Evolutionary conservation across 805 yeast genomes (phyloP).

Genomic region (Blastobotrys chiropterorum): DNA sequence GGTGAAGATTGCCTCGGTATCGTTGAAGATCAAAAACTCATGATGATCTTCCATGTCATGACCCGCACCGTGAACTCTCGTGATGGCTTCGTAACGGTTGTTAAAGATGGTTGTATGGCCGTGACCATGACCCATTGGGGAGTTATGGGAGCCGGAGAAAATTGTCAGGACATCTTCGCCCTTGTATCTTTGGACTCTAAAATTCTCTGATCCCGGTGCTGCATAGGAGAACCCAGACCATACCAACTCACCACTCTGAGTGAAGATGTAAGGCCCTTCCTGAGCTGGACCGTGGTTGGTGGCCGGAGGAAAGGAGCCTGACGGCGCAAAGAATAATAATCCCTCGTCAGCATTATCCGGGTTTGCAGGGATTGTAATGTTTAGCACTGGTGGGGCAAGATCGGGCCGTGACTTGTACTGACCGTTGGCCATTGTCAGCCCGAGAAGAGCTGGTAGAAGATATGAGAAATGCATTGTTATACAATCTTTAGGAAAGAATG

Average conservation of each 20-base stretch:
- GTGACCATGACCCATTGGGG: slow-evolving; percentile 14
- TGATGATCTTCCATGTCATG: slow-evolving; percentile 11
- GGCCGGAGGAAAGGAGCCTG: slow-evolving; percentile 11
- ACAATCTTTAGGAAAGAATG: no score
- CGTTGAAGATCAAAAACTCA: slow-evolving; percentile 8
- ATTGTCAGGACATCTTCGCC: slow-evolving; percentile 8
- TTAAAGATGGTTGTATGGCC: slow-evolving; percentile 11
- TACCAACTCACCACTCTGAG: slow-evolving; percentile 11
- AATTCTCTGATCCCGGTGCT: slow-evolving; percentile 9
- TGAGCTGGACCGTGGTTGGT: slow-evolving; percentile 12
- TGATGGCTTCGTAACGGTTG: slow-evolving; percentile 10
- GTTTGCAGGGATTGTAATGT: slow-evolving; percentile 12
- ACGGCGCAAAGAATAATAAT: slow-evolving; percentile 10
- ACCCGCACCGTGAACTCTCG: slow-evolving; percentile 9
- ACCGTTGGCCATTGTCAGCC: slow-evolving; percentile 8
- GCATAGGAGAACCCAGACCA: slow-evolving; percentile 14
- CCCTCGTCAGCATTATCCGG: slow-evolving; percentile 6
- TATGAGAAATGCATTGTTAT: background rate
- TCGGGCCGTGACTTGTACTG: slow-evolving; percentile 13
- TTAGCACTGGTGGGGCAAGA: slow-evolving; percentile 12
- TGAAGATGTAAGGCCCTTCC: slow-evolving; percentile 13
- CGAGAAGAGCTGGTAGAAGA: background rate
- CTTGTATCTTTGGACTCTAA: slow-evolving; percentile 8
- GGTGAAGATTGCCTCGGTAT: slow-evolving; percentile 7
- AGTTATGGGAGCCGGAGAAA: slow-evolving; percentile 11